A percentile compares a stretch with the other conserved stretches of the same genome.
These are phyloP conservation scores for Eutypa lata DNA, from an alignment of 2,329 filamentous ascomycete genomes.

Conservation along the genomic window DNA sequence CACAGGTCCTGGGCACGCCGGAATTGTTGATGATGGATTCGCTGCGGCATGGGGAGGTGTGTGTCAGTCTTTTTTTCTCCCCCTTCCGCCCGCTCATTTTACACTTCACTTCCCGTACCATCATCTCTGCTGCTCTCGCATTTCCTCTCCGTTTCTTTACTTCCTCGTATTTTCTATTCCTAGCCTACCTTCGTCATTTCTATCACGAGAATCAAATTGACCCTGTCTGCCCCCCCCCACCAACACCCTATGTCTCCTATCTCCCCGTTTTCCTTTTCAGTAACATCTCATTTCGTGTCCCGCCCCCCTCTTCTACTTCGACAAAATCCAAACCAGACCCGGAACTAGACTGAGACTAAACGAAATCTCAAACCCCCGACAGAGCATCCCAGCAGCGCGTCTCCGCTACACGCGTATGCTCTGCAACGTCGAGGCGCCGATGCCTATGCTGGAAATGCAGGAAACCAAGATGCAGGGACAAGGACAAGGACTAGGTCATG, in stretches of 20 bases:
- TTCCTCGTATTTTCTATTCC: no score
- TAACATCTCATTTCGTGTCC: no score
- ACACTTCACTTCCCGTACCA: no score
- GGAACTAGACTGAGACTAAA: no score
- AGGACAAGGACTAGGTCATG: conserved; percentile 4
- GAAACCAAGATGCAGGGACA: neutral
- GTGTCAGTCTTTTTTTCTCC: no score
- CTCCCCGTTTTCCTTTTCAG: neutral
- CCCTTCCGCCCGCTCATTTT: no score
- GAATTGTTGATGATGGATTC: conserved; percentile 60
- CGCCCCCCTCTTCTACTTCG: neutral
- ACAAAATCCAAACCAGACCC: no score
- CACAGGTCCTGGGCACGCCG: conserved; percentile 52
- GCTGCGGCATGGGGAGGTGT: conserved; percentile 50
- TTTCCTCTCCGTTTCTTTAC: no score
- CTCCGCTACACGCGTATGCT: conserved; percentile 55
- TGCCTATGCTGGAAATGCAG: conserved; percentile 8
- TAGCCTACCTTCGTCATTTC: no score
- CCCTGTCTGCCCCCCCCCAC: no score
- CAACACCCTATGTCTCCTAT: neutral
- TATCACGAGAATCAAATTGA: no score
- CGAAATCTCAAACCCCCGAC: neutral
- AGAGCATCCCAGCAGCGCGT: conserved; percentile 56
- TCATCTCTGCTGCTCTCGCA: no score
- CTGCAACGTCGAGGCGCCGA: conserved; percentile 45